A percentile compares a stretch with the other conserved stretches of the same genome.
Conservation (phyloP, 108 stramenopile genomes). For the Pseudonitzschia delicatissima region DNA sequence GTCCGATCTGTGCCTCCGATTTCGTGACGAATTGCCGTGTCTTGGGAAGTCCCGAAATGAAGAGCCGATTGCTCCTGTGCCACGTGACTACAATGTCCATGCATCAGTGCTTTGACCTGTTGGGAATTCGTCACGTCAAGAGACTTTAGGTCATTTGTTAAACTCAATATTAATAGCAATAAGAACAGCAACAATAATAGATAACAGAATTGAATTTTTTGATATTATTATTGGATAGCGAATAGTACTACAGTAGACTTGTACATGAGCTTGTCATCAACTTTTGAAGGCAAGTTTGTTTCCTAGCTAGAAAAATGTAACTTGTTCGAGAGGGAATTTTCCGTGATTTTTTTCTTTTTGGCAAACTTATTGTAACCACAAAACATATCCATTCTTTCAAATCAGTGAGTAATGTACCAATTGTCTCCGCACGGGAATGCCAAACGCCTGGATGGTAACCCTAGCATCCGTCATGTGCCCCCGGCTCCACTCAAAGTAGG, state of each 20-base stretch:
- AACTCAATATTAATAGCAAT: conserved; percentile 1
- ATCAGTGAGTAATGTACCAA: conserved; percentile 9
- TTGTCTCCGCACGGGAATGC: conserved; percentile 9
- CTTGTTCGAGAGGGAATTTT: no score
- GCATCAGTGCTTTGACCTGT: conserved; percentile 86
- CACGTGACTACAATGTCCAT: conserved; percentile 87
- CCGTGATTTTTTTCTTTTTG: no score
- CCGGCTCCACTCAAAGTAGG: conserved; percentile 9
- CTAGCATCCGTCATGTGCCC: conserved; percentile 10
- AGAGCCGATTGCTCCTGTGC: conserved; percentile 91
- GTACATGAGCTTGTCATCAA: no score
- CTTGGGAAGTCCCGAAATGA: conserved; percentile 85
- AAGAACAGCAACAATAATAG: no score
- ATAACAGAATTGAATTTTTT: not conserved
- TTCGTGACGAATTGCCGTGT: conserved; percentile 96
- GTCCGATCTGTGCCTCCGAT: conserved; percentile 85
- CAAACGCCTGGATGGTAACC: conserved; percentile 7
- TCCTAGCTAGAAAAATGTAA: no score
- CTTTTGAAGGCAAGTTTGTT: no score
- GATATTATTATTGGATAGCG: no score
- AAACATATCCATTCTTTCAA: not conserved
- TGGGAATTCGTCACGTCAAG: conserved; percentile 82
- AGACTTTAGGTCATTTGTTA: conserved; percentile 61
- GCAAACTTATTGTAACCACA: no score
- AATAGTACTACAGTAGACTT: no score